Conservation (phyloP, 108 stramenopile species). For the Skeletonema tropicum region DNA sequence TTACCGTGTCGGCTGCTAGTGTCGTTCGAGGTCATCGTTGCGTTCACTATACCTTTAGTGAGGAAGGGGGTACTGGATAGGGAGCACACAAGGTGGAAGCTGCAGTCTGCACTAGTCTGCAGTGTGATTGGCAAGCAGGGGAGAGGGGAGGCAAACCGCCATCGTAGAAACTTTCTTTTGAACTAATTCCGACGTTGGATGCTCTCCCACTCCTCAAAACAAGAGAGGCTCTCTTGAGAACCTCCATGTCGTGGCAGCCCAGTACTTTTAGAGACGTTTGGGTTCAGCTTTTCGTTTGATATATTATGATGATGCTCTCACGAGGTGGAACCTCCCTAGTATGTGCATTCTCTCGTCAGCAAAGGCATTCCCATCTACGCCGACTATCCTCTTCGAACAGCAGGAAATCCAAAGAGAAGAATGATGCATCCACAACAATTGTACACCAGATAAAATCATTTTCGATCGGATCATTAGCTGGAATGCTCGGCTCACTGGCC, state of each 20-base stretch:
- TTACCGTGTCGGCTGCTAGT: not conserved
- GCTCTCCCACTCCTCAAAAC: no score
- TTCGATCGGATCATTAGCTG: slow-evolving; percentile 78
- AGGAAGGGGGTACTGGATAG: no score
- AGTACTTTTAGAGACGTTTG: no score
- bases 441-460: slow-evolving; percentile 51
- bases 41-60: no score
- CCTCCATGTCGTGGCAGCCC: no score
- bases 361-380: not conserved
- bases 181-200: no score
- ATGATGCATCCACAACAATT: not conserved
- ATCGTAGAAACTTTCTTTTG: not conserved
- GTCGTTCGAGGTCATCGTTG: not conserved
- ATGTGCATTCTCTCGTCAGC: not conserved
- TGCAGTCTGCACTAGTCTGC: no score
- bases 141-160: no score
- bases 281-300: no score
- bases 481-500: slow-evolving; percentile 78
- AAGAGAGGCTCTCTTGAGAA: no score
- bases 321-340: not conserved
- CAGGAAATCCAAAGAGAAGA: not conserved
- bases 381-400: not conserved
- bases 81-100: no score
- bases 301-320: not conserved
- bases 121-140: no score